Conservation (phyloP, 75 land plant species). For the Cupressus sempervirens region DNA sequence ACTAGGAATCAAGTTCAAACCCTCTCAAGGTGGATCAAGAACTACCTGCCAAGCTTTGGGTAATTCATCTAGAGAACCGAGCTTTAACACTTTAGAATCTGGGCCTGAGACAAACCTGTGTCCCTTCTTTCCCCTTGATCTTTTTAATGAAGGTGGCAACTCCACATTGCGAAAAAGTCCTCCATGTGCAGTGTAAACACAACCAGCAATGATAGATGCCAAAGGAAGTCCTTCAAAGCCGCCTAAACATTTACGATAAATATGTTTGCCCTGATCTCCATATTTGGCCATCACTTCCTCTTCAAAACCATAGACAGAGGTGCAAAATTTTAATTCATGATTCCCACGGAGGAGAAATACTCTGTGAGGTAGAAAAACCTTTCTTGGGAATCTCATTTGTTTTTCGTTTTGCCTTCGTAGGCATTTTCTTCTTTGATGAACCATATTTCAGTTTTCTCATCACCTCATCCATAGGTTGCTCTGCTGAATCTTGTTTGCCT, state of each 20-base stretch:
- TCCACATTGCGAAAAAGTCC: constrained; percentile 71
- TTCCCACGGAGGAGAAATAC: too few relatives aligned
- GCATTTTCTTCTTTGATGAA: constrained; percentile 2
- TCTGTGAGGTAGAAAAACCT: too few relatives aligned
- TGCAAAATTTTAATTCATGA: too few relatives aligned
- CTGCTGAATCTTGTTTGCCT: background rate
- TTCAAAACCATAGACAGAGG: constrained; percentile 99
- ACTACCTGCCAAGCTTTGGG: constrained; percentile 63
- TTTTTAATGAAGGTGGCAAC: constrained; percentile 28
- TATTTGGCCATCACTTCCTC: constrained; percentile 87
- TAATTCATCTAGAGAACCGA: constrained; percentile 82
- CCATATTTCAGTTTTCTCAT: background rate
- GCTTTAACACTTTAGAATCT: constrained; percentile 29
- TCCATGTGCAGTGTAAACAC: too few relatives aligned
- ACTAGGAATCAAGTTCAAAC: too few relatives aligned
- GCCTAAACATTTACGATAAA: constrained; percentile 78
- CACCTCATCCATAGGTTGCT: background rate
- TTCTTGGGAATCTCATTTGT: background rate
- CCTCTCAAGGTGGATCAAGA: too few relatives aligned
- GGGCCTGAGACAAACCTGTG: constrained; percentile 24
- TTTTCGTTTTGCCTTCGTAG: background rate
- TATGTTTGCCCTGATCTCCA: constrained; percentile 76
- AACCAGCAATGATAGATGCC: constrained; percentile 81
- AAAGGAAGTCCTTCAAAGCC: constrained; percentile 98
- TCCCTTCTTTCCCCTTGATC: constrained; percentile 44